These are phyloP conservation scores for Agapanthus africanus DNA, from an alignment of 106 monocot species.

Conservation along the genomic window DNA sequence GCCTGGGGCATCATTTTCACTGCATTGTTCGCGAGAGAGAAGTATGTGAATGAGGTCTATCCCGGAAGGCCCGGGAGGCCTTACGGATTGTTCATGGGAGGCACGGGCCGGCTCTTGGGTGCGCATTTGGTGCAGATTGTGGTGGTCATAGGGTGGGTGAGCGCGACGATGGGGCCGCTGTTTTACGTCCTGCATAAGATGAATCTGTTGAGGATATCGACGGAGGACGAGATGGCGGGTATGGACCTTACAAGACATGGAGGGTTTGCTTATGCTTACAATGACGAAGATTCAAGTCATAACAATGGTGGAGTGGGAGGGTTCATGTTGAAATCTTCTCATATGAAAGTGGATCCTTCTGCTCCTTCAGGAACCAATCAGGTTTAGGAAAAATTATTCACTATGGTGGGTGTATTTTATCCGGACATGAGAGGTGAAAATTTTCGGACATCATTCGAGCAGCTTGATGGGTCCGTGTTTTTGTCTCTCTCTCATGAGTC, in stretches of 20 bases:
- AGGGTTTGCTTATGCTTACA: conserved; percentile 32
- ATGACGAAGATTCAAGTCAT: conserved; percentile 11
- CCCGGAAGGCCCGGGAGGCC: background rate
- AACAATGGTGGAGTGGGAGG: too few relatives aligned
- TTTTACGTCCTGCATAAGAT: conserved; percentile 21
- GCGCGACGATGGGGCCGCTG: conserved; percentile 23
- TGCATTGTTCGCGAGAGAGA: conserved; percentile 28
- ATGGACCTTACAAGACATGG: conserved; percentile 35
- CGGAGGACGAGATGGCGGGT: conserved; percentile 37
- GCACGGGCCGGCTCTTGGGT: conserved; percentile 22
- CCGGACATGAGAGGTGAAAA: too few relatives aligned
- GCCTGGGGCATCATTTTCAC: conserved; percentile 41
- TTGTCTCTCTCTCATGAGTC: too few relatives aligned
- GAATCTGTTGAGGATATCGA: conserved; percentile 25
- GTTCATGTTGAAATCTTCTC: background rate
- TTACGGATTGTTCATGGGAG: conserved; percentile 36
- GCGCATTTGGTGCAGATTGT: conserved; percentile 22
- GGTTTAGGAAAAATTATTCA: too few relatives aligned
- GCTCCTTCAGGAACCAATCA: too few relatives aligned
- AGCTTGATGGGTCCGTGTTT: too few relatives aligned
- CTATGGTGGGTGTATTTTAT: too few relatives aligned
- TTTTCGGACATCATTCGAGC: too few relatives aligned
- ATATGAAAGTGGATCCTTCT: background rate
- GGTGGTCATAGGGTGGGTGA: conserved; percentile 33
- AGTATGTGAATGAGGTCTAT: conserved; percentile 30